These are phyloP conservation scores for Elaeagnus macrophylla DNA, from an alignment of 306 rosid genomes.

Conservation along the genomic window DNA sequence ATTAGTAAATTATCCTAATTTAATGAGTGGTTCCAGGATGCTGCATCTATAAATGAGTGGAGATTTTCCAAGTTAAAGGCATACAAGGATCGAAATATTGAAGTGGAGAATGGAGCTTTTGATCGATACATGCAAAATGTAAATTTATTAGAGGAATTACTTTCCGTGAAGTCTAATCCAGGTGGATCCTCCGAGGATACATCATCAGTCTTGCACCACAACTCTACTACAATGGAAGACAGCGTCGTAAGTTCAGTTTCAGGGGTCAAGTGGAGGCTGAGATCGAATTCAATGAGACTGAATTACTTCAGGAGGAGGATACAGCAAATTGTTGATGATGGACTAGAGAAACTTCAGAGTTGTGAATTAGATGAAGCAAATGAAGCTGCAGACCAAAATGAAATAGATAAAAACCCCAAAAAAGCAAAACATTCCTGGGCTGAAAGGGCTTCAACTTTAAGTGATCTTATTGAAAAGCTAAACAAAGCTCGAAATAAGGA, in stretches of 20 bases:
- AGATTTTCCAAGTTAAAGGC: constrained; percentile 86
- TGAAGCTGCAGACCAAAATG: constrained; percentile 35
- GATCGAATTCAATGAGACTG: constrained; percentile 46
- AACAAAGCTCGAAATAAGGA: constrained; percentile 86
- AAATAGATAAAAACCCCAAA: constrained; percentile 35
- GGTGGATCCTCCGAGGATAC: constrained; percentile 28
- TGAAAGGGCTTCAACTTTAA: constrained; percentile 44
- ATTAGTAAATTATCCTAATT: constrained; percentile 24
- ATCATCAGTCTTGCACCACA: constrained; percentile 31
- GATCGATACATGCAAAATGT: constrained; percentile 82
- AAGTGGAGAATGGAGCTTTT: constrained; percentile 79
- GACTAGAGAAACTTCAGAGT: constrained; percentile 51
- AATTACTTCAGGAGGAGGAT: constrained; percentile 49
- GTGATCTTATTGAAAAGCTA: constrained; percentile 67
- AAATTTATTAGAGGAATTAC: constrained; percentile 69
- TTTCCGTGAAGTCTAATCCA: constrained; percentile 39
- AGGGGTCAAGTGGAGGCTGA: constrained; percentile 55
- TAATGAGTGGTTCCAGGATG: constrained; percentile 58
- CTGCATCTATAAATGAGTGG: constrained; percentile 81
- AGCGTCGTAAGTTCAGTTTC: constrained; percentile 29
- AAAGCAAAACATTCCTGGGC: constrained; percentile 27
- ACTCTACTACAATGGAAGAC: constrained; percentile 33
- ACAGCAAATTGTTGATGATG: constrained; percentile 57
- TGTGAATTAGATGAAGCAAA: constrained; percentile 27
- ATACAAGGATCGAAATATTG: constrained; percentile 55